Percentiles rank a stretch among this genome's conserved stretches.
phyloP scores from a whole-genome alignment of 2,329 filamentous ascomycete species.

The Bipolaris zeicola region DNA sequence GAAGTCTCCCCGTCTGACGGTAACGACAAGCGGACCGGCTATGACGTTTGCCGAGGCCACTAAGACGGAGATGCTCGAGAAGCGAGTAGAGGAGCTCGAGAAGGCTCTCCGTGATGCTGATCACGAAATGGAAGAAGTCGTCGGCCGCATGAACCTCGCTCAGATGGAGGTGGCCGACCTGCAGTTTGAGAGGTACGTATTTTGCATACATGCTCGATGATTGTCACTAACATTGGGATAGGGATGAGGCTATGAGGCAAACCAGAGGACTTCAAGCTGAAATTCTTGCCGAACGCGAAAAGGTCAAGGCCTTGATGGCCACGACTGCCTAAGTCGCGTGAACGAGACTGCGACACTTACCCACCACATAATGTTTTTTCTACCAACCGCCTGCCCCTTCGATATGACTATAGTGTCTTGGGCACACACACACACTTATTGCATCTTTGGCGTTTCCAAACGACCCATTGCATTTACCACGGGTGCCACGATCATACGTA shows the following conservation, averaged over 20 bases:
- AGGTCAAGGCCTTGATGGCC: constrained; percentile 59
- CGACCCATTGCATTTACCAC: constrained; percentile 20
- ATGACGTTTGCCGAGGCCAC: constrained; percentile 69
- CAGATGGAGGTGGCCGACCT: constrained; percentile 83
- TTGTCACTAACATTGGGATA: constrained; percentile 35
- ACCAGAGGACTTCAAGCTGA: constrained; percentile 71
- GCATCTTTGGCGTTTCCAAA: constrained; percentile 16
- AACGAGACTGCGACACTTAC: constrained; percentile 24
- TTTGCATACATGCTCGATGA: neutral
- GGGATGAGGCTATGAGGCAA: constrained; percentile 73
- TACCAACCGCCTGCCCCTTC: constrained; percentile 5
- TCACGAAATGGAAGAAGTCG: constrained; percentile 81
- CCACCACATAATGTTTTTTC: constrained; percentile 23
- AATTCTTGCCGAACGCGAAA: constrained; percentile 68
- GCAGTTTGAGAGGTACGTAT: constrained; percentile 66
- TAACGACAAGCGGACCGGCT: constrained; percentile 65
- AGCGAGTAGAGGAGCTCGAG: constrained; percentile 83
- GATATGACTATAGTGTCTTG: constrained; percentile 10
- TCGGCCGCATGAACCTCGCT: constrained; percentile 78
- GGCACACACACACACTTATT: constrained; percentile 7
- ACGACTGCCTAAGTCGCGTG: constrained; percentile 21
- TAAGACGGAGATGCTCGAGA: constrained; percentile 76
- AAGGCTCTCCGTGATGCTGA: constrained; percentile 77
- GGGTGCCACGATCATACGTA: constrained; percentile 28
- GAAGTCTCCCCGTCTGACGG: constrained; percentile 64